Base-by-base conservation (phyloP, 768 basidiomycete genomes). In the Sistotremastrum suecicum region DNA sequence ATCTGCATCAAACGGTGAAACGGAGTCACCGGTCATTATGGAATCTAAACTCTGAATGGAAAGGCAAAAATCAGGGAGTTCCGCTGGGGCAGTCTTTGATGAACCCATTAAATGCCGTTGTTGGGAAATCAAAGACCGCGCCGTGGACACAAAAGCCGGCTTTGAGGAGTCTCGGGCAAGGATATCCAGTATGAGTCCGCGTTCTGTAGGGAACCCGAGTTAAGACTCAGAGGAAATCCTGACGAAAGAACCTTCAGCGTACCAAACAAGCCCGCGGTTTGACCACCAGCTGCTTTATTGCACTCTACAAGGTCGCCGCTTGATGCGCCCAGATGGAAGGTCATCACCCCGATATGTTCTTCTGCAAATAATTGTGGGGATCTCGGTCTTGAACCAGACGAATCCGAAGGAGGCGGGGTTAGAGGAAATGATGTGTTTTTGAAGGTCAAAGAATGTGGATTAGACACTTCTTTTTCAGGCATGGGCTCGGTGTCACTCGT, bases 401-500 rank as follows among this genome's bases (percentile, higher is more conserved):
- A 71, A 57, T 84, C 83, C 5, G 84, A 87, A 11, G 72, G 64
- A 3, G 84, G 85, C n/a, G 84, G 85, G 0, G 84, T 87, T 39
- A 75, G 65, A 37, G 84, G 85, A 58, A 78, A 85, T 54, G 77
- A 46, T 83, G 80, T 12, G 75, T 73, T 46, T 71, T 72, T 45
- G 66, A 65, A 20, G 20, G 20, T 50, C 43, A 20, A 43, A 43
- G 32, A 37, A 49, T 38, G 48, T 35, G 41, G 31, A 30, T 37
- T 50, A 44, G 65, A 63, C n/a, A 20, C 20, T 20, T 20, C 20
- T 20, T 20, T 20, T 20, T 20, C 20, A 20, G 20, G 20, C 20
- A 20, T 20, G 20, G 20, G 20, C 20, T 20, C 20, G 20, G 20
- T 20, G 20, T 20, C 20, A 20, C 20, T 20, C 20, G 20, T 20